Evolutionary conservation across 495 filamentous ascomycete genomes (phyloP), one percentile per base, ranked within the genome.

Genomic region (Neurospora sp.): DNA sequence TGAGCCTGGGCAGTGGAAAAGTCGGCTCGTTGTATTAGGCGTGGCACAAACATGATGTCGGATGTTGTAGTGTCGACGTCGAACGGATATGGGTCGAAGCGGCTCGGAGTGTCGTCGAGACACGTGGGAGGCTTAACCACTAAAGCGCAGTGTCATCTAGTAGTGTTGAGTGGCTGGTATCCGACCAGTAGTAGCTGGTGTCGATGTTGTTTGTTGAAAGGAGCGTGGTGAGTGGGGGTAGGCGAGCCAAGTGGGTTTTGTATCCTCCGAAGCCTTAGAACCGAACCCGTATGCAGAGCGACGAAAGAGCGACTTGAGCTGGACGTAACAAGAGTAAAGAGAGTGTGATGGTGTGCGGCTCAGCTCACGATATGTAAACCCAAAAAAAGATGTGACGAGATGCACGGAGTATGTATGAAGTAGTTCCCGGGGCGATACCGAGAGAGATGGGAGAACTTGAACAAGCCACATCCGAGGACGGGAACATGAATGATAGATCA

Each of bases 41-140:
- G 73, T 69, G 76, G 76, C 38, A 79, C 38, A 35, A 79, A 74
- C 78, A 80, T 80, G 74, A 71, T 65, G 31, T 61, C 42, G n/a
- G 69, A 22, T 68, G 47, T 37, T 18, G 27, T 65, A 35, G 14
- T 35, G 53, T 65, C 53, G 27, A 65, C 53, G 53, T 65, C 27
- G 53, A 37, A 9, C 27, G 53, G 22, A 35, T 65, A 35, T 65
- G 27, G 53, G 27, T 65, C 53, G 53, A 65, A 65, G 53, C 27
- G 53, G 35, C 53, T 65, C 27, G 53, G 53, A 65, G 27, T 65
- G 53, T 65, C 53, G 53, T 65, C 53, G 16, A 65, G 53, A 65
- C 53, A 65, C 53, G 53, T 65, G 53, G 53, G 53, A 65, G 53
- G 53, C 53, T 18, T 65, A 65, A 65, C 53, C 53, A 65, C 53